Evolutionary conservation across 1,284 basidiomycete species (phyloP).

Genomic region (Ustilago esculenta): DNA sequence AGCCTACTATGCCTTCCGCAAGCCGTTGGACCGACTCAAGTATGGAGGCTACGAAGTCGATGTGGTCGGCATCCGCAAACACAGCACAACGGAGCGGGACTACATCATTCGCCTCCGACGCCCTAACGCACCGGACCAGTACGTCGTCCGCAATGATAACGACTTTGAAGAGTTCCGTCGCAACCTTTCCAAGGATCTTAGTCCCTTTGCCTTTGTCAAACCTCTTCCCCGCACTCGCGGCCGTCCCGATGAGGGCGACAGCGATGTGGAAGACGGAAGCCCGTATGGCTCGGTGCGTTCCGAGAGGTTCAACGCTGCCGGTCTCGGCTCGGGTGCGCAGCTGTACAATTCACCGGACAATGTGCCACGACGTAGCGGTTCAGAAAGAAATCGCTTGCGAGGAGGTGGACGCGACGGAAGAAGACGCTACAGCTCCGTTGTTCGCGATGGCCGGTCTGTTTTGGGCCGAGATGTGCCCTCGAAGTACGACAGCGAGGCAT

Average conservation of each 20-base stretch:
- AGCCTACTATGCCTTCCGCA: conserved; percentile 60
- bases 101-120: conserved; percentile 59
- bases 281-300: conserved; percentile 30
- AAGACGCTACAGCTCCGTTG: conserved; percentile 40
- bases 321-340: conserved; percentile 32
- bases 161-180: conserved; percentile 60
- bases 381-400: conserved; percentile 19
- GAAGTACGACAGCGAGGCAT: conserved; percentile 28
- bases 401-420: conserved; percentile 35
- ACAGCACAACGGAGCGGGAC: conserved; percentile 44
- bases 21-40: conserved; percentile 54
- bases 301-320: conserved; percentile 38
- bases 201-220: conserved; percentile 51
- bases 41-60: conserved; percentile 64
- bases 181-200: conserved; percentile 56
- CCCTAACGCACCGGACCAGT: conserved; percentile 56
- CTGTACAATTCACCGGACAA: conserved; percentile 19
- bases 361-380: conserved; percentile 6
- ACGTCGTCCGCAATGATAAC: conserved; percentile 61
- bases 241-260: conserved; percentile 43
- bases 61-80: conserved; percentile 53
- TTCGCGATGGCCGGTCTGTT: conserved; percentile 27
- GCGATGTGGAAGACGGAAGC: conserved; percentile 37
- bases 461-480: conserved; percentile 20
- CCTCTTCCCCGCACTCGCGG: conserved; percentile 54